A percentile compares a stretch with the other conserved stretches of the same genome.
phyloP scores from a whole-genome alignment of 2,329 filamentous ascomycete genomes.

The Aureobasidium subglaciale region DNA sequence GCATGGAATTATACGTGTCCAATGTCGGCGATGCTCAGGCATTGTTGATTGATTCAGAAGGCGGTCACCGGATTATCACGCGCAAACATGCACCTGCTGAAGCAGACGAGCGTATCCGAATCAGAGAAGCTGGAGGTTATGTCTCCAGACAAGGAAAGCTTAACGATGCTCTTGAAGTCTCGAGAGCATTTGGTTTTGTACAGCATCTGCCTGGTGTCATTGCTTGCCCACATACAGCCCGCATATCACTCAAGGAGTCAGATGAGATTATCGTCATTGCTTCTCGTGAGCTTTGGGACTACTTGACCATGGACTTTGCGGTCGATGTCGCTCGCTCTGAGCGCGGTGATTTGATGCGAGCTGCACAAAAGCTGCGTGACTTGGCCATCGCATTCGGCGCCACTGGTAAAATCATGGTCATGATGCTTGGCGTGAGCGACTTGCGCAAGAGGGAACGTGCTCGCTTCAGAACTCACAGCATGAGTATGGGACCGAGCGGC shows the following conservation, averaged over 20 bases:
- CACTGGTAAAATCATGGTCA: constrained; percentile 94
- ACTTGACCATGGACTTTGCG: constrained; percentile 78
- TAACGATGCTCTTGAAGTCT: constrained; percentile 86
- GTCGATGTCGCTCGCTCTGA: constrained; percentile 87
- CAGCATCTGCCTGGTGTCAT: constrained; percentile 89
- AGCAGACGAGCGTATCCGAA: constrained; percentile 72
- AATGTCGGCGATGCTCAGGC: constrained; percentile 95
- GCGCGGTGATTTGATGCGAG: constrained; percentile 84
- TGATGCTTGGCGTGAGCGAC: constrained; percentile 92
- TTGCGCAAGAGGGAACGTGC: constrained; percentile 79
- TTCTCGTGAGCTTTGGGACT: constrained; percentile 92
- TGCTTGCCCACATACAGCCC: constrained; percentile 76
- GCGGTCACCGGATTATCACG: constrained; percentile 74
- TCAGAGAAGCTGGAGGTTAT: constrained; percentile 90
- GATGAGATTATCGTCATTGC: constrained; percentile 92
- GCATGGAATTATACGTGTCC: constrained; percentile 84
- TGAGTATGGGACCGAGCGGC: constrained; percentile 74
- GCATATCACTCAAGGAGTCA: constrained; percentile 71
- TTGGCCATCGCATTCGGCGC: constrained; percentile 93
- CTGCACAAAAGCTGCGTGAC: constrained; percentile 88
- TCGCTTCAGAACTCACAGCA: constrained; percentile 68
- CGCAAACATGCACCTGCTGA: constrained; percentile 91
- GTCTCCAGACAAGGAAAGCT: constrained; percentile 91
- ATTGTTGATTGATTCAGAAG: constrained; percentile 87
- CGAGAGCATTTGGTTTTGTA: constrained; percentile 89